Evolutionary conservation across 495 filamentous ascomycete genomes (phyloP).

Genomic region (Penicillium taxi): DNA sequence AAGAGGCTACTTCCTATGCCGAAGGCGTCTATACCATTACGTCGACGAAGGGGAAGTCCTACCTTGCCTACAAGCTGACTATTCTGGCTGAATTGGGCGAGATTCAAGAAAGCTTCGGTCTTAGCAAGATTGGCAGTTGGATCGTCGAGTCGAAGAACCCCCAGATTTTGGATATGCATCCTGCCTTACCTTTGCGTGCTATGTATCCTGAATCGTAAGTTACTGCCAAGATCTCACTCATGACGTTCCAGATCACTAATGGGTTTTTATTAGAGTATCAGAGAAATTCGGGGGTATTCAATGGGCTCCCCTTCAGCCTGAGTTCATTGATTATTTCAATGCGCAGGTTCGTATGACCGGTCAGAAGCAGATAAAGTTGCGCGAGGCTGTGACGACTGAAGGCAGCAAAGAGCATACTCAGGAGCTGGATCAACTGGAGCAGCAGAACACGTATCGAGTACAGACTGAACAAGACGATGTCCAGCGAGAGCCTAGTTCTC

Average conservation of each 20-base stretch:
- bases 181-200: constrained; percentile 56
- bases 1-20: constrained; percentile 65
- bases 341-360: constrained; percentile 81
- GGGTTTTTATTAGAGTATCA: constrained; percentile 42
- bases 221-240: no score
- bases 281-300: constrained; percentile 66
- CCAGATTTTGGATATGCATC: constrained; percentile 53
- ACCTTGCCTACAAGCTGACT: constrained; percentile 77
- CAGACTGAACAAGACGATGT: constrained; percentile 45
- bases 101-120: constrained; percentile 69
- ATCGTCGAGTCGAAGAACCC: constrained; percentile 78
- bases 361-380: constrained; percentile 51
- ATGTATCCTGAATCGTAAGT: constrained; percentile 68
- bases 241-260: background rate
- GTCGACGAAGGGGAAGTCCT: constrained; percentile 58
- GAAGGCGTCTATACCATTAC: constrained; percentile 87
- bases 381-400: constrained; percentile 55
- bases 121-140: constrained; percentile 67
- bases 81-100: constrained; percentile 63
- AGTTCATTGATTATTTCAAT: constrained; percentile 70
- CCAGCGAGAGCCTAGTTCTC: no score
- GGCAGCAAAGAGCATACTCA: constrained; percentile 50
- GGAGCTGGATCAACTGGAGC: constrained; percentile 50
- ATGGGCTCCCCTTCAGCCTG: constrained; percentile 67
- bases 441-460: constrained; percentile 54